Base-by-base conservation (phyloP, 2,329 filamentous ascomycete genomes). In the Penicillium sp. region DNA sequence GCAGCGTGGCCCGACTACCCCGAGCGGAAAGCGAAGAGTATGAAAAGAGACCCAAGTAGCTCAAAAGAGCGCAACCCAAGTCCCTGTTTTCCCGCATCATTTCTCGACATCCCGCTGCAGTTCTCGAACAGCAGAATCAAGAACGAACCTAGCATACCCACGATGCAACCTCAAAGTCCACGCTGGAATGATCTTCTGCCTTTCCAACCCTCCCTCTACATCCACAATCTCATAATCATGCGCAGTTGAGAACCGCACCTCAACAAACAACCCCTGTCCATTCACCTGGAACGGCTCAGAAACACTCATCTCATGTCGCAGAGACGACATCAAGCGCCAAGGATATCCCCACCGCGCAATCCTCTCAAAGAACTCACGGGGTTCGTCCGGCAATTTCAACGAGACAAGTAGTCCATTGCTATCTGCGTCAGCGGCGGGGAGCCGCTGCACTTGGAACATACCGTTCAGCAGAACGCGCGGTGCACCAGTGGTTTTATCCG, bases 261-360 rank as follows among this genome's bases (percentile, higher is more conserved):
- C 67, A 10, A 71, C 65, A 15, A 65, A 57, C 21, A n/a, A 31
- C 27, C n/a, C 53, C 55, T 23, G 11, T 1, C 58, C 62, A 3
- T 57, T 57, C 0, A 56, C 49, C 4, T 53, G 52, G 48, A 66
- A 70, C 19, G 62, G 65, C 45, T 60, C 55, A 9, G 65, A 69
- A 1, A 70, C 63, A 47, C 68, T 68, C 49, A 68, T 51, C 57
- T 70, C 68, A 58, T 67, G 64, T 19, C 67, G 53, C 5, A 69
- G 64, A 1, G 66, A 63, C 2, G 63, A 64, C 68, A 63, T 57
- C 50, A 63, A 46, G 3, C 62, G 69, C 64, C 64, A 71, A 9
- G 68, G 68, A 58, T 70, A 72, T 9, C 69, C 69, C 68, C 66
- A 70, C 0, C 51, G 53, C 0, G 66, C 55, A 40, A 69, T 64